Evolutionary conservation across 2,329 filamentous ascomycete genomes (phyloP), one percentile per base, ranked within the genome.

Genomic region (Huntiella decipiens): DNA sequence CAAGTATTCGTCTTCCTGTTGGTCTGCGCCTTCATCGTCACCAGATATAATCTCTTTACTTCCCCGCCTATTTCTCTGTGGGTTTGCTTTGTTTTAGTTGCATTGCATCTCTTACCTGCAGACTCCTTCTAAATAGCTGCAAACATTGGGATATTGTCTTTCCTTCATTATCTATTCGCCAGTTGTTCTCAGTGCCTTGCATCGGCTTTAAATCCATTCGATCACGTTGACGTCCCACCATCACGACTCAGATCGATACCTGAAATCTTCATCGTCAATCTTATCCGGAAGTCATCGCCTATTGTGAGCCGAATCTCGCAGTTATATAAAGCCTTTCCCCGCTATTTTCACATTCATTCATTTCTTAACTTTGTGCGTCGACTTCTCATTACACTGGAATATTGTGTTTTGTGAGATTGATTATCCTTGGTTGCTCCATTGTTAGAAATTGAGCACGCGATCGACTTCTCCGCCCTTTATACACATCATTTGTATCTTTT

Each of bases 91-190:
- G 16, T 16, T 34, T 43, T 43, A 34, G 40, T 43, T 43, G 40
- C 40, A 43, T 16, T 43, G 40, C 40, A 43, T 43, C 15, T 34
- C 16, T 15, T 11, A 28, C n/a, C 40, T 43, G 40, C 40, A 43
- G 40, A 43, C 40, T 43, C 40, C 40, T 43, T 43, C 13, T 34
- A 16, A 43, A 28, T 28, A 28, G 22, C 22, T 28, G 22, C 31
- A 15, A 43, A 34, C 8, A 13, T 43, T 32, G 34, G 28, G 40
- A 43, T 43, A 43, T 13, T 3, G 31, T 43, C 40, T 22, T 19
- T 43, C 40, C 19, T 19, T 43, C 40, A 17, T 43, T 16, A 41
- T 28, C 4, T 22, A 22, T 28, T 28, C 22, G 22, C 22, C 22
- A 28, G 22, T 28, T 28, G 22, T 28, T 28, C 22, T 28, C 22